Conservation (phyloP, 257 asterid genomes). For the Jasminum sambac region DNA sequence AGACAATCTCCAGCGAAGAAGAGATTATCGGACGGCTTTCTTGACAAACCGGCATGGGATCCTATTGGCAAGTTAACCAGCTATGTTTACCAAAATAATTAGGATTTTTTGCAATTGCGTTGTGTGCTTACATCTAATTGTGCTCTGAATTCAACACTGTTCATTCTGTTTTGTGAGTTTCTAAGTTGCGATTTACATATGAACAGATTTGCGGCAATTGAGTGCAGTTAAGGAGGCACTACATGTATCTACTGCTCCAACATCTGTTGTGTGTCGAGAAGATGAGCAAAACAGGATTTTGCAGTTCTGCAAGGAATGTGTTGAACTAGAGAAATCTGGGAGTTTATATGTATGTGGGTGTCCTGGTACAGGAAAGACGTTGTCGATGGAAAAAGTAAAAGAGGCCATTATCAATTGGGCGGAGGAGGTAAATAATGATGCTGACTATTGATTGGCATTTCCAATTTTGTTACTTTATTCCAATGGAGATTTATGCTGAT, state of each 20-base stretch:
- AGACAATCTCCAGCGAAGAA: constrained; percentile 48
- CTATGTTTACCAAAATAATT: not conserved
- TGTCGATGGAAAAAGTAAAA: constrained; percentile 73
- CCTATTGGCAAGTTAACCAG: constrained; percentile 58
- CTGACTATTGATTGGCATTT: constrained; percentile 13
- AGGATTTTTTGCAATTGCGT: not conserved
- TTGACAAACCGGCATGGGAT: constrained; percentile 61
- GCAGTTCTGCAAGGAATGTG: constrained; percentile 74
- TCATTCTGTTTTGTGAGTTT: constrained; percentile 4
- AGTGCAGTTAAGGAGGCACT: constrained; percentile 73
- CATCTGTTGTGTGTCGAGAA: constrained; percentile 64
- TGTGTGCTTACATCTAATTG: not conserved
- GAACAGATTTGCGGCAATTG: constrained; percentile 64
- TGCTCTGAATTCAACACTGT: not conserved
- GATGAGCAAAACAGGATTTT: constrained; percentile 64
- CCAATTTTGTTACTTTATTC: not conserved
- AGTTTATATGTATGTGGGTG: constrained; percentile 90
- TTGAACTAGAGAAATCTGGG: constrained; percentile 70
- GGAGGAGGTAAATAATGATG: constrained; percentile 48
- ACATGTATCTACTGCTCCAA: constrained; percentile 77
- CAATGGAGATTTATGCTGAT: not conserved
- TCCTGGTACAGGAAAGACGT: constrained; percentile 95
- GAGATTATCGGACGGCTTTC: constrained; percentile 38
- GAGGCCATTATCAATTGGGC: constrained; percentile 67
- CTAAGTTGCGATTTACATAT: constrained; percentile 14